Conservation (phyloP, 1,284 basidiomycete genomes). For the Pseudozyma thailandica region DNA sequence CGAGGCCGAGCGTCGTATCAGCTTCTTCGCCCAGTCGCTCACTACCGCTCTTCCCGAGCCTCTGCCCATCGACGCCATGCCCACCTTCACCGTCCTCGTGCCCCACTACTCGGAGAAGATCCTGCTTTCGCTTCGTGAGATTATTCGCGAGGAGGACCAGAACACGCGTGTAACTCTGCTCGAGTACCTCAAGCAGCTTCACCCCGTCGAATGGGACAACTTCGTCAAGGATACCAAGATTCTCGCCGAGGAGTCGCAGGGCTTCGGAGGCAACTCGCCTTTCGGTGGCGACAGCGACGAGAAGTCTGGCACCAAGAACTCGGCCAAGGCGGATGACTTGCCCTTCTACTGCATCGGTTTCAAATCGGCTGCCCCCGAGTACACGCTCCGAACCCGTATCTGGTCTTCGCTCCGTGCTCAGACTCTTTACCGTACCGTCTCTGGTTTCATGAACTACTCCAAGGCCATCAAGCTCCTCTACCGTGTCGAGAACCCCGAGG, state of each 20-base stretch:
- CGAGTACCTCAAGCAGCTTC: conserved; percentile 89
- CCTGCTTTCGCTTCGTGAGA: conserved; percentile 67
- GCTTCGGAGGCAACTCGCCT: conserved; percentile 80
- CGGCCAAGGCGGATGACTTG: conserved; percentile 79
- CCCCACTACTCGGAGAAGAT: conserved; percentile 69
- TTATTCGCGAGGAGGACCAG: conserved; percentile 68
- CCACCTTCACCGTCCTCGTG: conserved; percentile 67
- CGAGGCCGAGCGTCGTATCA: conserved; percentile 68
- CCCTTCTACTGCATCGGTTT: conserved; percentile 99
- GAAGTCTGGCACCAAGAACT: conserved; percentile 60
- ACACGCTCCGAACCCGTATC: conserved; percentile 96
- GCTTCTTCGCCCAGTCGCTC: conserved; percentile 68
- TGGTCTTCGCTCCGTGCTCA: conserved; percentile 98
- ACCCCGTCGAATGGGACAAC: conserved; percentile 98
- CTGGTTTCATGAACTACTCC: conserved; percentile 99
- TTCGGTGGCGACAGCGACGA: conserved; percentile 75
- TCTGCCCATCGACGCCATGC: conserved; percentile 67
- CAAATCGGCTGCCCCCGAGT: conserved; percentile 98
- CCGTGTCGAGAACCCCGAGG: conserved; percentile 98
- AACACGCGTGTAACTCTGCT: conserved; percentile 68
- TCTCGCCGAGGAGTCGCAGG: conserved; percentile 91
- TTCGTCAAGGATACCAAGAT: conserved; percentile 99
- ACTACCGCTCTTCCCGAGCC: conserved; percentile 66
- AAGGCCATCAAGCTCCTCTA: conserved; percentile 99
- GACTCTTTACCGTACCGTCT: conserved; percentile 97